phyloP scores from a whole-genome alignment of 805 yeast species.

The Candida stauntonica region DNA sequence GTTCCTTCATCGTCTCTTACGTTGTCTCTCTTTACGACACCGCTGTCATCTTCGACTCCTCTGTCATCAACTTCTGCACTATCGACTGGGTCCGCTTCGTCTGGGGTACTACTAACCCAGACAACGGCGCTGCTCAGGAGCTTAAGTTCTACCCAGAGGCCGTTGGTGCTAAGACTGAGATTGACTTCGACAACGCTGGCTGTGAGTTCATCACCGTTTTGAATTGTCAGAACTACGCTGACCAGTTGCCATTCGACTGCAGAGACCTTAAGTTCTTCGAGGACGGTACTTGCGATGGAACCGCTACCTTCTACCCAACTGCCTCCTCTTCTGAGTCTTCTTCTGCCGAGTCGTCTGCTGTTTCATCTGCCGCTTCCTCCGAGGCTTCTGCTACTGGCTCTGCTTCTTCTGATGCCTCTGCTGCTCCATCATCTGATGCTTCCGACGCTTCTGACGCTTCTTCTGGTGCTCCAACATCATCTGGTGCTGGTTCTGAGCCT shows the following conservation, averaged over 20 bases:
- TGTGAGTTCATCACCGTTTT: constrained; percentile 9
- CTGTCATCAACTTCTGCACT: constrained; percentile 6
- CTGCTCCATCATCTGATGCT: background rate
- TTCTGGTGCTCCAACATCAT: background rate
- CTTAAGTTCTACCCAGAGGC: constrained; percentile 11
- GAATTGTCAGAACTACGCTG: constrained; percentile 7
- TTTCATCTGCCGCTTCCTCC: constrained; percentile 1
- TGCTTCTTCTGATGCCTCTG: background rate
- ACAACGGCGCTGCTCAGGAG: constrained; percentile 1
- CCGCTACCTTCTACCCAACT: no score
- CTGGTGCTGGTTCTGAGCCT: constrained; percentile 1
- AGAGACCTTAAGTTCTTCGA: constrained; percentile 3
- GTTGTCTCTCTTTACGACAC: constrained; percentile 7
- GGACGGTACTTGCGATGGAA: constrained; percentile 1
- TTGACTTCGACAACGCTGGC: background rate
- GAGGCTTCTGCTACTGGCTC: constrained; percentile 1
- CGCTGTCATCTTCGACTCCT: constrained; percentile 1
- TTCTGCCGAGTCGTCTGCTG: constrained; percentile 1
- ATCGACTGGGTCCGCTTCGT: constrained; percentile 14
- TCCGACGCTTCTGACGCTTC: background rate
- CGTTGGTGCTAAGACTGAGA: background rate
- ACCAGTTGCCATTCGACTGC: constrained; percentile 10
- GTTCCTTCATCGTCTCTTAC: constrained; percentile 13
- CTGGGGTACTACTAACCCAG: constrained; percentile 4
- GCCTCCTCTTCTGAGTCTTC: no score